phyloP scores from a whole-genome alignment of 441 rosid species.

The Erysimum pusillum region DNA sequence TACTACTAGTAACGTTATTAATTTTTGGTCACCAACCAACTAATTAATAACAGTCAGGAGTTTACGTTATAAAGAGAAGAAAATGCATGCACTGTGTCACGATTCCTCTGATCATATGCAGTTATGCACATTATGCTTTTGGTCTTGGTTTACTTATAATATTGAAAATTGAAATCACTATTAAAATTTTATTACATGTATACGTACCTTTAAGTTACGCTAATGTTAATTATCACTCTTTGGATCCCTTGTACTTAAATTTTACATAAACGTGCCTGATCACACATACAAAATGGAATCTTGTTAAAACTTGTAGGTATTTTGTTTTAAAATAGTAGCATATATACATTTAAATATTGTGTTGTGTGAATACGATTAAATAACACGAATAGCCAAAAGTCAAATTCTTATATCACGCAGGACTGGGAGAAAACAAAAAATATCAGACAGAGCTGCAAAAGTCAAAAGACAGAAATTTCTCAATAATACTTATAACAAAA shows the following conservation, averaged over 20 bases:
- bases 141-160: neutral
- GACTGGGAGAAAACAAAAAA: neutral
- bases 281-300: conserved; percentile 23
- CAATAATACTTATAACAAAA: neutral
- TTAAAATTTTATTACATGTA: conserved; percentile 13
- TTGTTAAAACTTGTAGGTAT: neutral
- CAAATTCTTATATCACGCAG: conserved; percentile 1
- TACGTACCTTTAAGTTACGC: conserved; percentile 25
- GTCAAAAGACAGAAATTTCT: neutral
- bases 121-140: conserved; percentile 13
- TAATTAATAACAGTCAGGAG: neutral
- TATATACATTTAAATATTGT: neutral
- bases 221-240: conserved; percentile 23
- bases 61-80: neutral
- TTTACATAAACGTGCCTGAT: conserved; percentile 22
- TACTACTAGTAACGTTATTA: neutral
- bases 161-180: conserved; percentile 11
- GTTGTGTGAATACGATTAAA: conserved; percentile 28
- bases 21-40: neutral
- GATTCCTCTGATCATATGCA: conserved; percentile 22
- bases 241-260: conserved; percentile 29
- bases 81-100: conserved; percentile 32
- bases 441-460: neutral
- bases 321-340: neutral
- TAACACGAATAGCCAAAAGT: conserved; percentile 10